A percentile compares a stretch with the other conserved stretches of the same genome.
Evolutionary conservation across 1,284 basidiomycete genomes (phyloP).

Genomic region (Laetiporus sulphureus): DNA sequence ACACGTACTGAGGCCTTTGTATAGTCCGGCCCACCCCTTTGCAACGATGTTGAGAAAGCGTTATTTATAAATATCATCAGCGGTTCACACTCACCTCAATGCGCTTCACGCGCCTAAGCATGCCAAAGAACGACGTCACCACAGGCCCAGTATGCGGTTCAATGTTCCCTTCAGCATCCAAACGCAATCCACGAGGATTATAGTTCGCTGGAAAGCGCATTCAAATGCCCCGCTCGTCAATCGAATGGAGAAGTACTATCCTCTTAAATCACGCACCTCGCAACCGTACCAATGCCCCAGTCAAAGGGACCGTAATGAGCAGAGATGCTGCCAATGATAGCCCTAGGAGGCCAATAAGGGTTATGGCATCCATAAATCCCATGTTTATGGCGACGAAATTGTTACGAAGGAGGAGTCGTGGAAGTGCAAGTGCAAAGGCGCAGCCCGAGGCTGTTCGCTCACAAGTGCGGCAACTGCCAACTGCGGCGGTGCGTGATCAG

Average conservation of each 20-base stretch:
- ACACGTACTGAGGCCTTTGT: slow-evolving; percentile 75
- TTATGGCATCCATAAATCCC: slow-evolving; percentile 11
- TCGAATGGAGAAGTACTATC: neutral
- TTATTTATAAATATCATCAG: no score
- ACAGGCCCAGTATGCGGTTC: slow-evolving; percentile 71
- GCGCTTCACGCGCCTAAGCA: slow-evolving; percentile 67
- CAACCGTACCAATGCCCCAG: slow-evolving; percentile 64
- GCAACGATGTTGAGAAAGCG: no score
- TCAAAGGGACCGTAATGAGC: slow-evolving; percentile 46
- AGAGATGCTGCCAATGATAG: slow-evolving; percentile 46
- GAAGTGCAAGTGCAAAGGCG: neutral
- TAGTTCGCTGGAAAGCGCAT: slow-evolving; percentile 63
- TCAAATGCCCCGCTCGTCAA: no score
- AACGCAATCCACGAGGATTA: slow-evolving; percentile 76
- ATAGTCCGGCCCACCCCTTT: slow-evolving; percentile 72
- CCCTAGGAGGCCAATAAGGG: slow-evolving; percentile 34
- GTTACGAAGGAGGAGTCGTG: neutral
- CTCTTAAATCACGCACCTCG: slow-evolving; percentile 26
- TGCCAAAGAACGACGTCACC: slow-evolving; percentile 56
- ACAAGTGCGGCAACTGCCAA: no score
- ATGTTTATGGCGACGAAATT: neutral
- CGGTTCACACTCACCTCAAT: no score
- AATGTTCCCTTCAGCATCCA: slow-evolving; percentile 74
- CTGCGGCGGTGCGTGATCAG: slow-evolving; percentile 1
- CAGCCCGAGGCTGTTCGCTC: no score